Percentiles rank a stretch among this genome's conserved stretches.
phyloP scores from a whole-genome alignment of 345 rosid species.

The Lepidium sativum region DNA sequence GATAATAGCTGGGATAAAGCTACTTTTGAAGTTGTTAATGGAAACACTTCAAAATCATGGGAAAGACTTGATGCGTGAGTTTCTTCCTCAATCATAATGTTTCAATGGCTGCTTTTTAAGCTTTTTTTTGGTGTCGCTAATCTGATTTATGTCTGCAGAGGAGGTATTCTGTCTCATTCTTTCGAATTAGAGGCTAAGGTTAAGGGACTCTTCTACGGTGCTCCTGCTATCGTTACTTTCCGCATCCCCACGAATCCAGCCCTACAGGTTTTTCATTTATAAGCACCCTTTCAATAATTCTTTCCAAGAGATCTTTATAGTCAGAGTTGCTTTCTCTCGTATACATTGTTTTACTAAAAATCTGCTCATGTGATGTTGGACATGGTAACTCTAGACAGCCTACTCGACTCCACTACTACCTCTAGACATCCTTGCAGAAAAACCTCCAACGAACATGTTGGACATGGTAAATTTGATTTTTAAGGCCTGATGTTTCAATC shows the following conservation, averaged over 20 bases:
- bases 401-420: slow-evolving; percentile 72
- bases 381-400: too few relatives aligned
- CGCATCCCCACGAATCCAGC: slow-evolving; percentile 71
- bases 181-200: slow-evolving; percentile 72
- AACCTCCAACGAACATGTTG: slow-evolving; percentile 48
- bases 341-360: background rate
- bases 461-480: slow-evolving; percentile 44
- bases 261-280: slow-evolving; percentile 45
- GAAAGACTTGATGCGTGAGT: slow-evolving; percentile 84
- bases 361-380: too few relatives aligned
- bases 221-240: slow-evolving; percentile 78
- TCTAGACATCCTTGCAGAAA: slow-evolving; percentile 68
- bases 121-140: background rate
- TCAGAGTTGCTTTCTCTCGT: background rate
- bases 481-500: background rate
- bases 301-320: background rate
- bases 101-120: background rate
- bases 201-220: slow-evolving; percentile 56
- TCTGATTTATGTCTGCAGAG: slow-evolving; percentile 30
- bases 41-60: slow-evolving; percentile 69
- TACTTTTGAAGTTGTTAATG: slow-evolving; percentile 41
- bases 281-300: background rate
- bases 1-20: slow-evolving; percentile 62
- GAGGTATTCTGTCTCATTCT: slow-evolving; percentile 58
- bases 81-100: background rate